Percentiles rank a stretch among this genome's conserved stretches.
Conservation (phyloP, 768 basidiomycete species). For the Aureoboletus auriporus region DNA sequence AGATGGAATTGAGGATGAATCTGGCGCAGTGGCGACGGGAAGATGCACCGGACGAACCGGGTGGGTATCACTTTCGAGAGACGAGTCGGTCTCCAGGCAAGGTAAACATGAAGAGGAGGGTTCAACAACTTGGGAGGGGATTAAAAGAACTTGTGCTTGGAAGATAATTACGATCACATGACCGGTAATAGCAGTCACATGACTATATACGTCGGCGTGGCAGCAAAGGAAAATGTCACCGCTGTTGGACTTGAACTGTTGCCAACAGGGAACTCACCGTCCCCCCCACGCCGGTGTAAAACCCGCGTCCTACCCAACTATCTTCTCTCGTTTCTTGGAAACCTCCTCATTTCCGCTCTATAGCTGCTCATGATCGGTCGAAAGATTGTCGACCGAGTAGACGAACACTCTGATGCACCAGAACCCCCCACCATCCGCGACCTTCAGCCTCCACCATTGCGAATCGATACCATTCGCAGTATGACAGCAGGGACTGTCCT, state of each 20-base stretch:
- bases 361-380: conserved; percentile 26
- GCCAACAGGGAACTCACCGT: no score
- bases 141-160: conserved; percentile 30
- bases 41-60: conserved; percentile 28
- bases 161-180: conserved; percentile 9
- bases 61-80: conserved; percentile 30
- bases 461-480: conserved; percentile 12
- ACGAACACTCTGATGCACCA: conserved; percentile 16
- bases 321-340: conserved; percentile 17
- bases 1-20: conserved; percentile 56
- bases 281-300: background rate
- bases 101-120: conserved; percentile 21
- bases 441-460: conserved; percentile 12
- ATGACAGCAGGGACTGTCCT: conserved; percentile 3
- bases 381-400: conserved; percentile 22
- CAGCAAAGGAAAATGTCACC: no score
- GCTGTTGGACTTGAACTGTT: no score
- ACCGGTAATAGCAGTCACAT: conserved; percentile 3
- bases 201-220: conserved; percentile 3
- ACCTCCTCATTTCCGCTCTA: conserved; percentile 7
- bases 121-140: conserved; percentile 29
- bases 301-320: conserved; percentile 7
- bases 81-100: conserved; percentile 18
- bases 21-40: conserved; percentile 38
- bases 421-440: background rate